Conservation (phyloP, 2,329 filamentous ascomycete species). For the Fusarium transvaalense region DNA sequence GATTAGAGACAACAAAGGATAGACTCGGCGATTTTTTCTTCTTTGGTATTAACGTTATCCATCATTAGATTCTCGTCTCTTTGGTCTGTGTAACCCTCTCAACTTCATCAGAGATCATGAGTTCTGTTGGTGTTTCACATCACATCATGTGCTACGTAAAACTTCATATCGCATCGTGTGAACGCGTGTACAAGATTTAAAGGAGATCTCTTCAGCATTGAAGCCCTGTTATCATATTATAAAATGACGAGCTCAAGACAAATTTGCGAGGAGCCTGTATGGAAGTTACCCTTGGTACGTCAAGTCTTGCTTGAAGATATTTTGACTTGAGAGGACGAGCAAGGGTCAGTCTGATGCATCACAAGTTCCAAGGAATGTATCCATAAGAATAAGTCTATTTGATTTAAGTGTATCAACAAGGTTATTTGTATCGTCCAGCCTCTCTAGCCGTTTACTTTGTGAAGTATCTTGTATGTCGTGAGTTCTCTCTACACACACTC, state of each 20-base stretch:
- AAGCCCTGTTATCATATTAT: neutral
- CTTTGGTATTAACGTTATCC: neutral
- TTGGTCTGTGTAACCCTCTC: neutral
- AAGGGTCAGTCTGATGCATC: neutral
- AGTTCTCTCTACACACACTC: neutral
- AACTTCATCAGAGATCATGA: neutral
- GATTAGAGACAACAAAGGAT: neutral
- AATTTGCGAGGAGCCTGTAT: neutral
- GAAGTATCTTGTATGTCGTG: neutral
- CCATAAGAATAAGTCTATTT: slow-evolving; percentile 18
- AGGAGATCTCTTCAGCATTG: neutral
- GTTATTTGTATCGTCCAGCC: neutral
- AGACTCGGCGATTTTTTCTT: neutral
- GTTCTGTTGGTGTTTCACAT: slow-evolving; percentile 8
- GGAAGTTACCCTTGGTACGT: neutral
- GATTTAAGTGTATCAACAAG: slow-evolving; percentile 1
- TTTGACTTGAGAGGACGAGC: neutral
- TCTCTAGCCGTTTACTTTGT: neutral
- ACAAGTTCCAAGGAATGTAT: slow-evolving; percentile 3
- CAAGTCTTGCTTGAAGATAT: neutral
- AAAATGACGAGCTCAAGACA: neutral
- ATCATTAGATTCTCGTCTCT: neutral
- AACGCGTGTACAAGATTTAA: neutral
- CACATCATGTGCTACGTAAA: neutral
- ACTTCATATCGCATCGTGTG: neutral